Conservation (phyloP, 768 basidiomycete genomes). For the Asterophora lycoperdoides region DNA sequence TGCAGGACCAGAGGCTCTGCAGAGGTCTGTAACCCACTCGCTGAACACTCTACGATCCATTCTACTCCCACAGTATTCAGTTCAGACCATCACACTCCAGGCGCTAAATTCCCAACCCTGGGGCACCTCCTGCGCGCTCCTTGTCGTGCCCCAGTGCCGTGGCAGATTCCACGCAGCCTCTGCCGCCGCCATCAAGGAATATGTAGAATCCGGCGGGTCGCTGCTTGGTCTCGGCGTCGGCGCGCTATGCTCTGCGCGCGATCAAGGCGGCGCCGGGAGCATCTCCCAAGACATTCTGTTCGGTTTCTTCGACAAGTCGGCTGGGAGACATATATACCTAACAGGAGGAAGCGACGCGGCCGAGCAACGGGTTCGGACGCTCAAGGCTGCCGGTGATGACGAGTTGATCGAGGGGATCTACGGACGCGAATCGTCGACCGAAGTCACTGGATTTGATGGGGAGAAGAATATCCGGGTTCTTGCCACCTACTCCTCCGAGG, state of each 20-base stretch:
- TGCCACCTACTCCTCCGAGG: constrained; percentile 24
- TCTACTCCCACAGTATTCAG: constrained; percentile 71
- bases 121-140: constrained; percentile 67
- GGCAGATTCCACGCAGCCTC: constrained; percentile 37
- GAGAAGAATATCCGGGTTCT: constrained; percentile 25
- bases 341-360: constrained; percentile 12
- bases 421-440: constrained; percentile 17
- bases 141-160: constrained; percentile 70
- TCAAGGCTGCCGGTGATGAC: constrained; percentile 21
- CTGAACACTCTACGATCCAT: constrained; percentile 46
- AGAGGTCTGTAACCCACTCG: constrained; percentile 39
- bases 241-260: constrained; percentile 38
- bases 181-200: constrained; percentile 48
- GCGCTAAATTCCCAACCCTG: constrained; percentile 70
- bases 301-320: constrained; percentile 32
- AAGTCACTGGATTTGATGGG: constrained; percentile 28
- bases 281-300: constrained; percentile 28
- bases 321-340: constrained; percentile 28
- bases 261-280: constrained; percentile 16
- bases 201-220: constrained; percentile 64
- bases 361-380: constrained; percentile 10
- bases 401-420: constrained; percentile 26
- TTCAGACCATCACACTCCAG: constrained; percentile 61
- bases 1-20: constrained; percentile 55
- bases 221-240: constrained; percentile 63